phyloP scores from a whole-genome alignment of 2,329 filamentous ascomycete genomes.

The Volutella citrinella region DNA sequence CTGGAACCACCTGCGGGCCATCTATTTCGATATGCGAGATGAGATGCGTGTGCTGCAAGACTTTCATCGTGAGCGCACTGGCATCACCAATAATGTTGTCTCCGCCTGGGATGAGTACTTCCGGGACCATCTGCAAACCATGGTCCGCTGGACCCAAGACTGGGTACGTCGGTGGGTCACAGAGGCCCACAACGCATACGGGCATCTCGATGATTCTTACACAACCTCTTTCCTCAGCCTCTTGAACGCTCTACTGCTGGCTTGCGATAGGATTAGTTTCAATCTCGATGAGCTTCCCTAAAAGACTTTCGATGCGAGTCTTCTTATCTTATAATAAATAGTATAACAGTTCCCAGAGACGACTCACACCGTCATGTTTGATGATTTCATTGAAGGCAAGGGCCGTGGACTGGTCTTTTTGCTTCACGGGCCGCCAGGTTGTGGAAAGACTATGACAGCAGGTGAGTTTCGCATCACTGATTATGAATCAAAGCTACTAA shows the following conservation, averaged over 20 bases:
- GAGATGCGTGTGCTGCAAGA: conserved; percentile 6
- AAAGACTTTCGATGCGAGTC: too few relatives aligned
- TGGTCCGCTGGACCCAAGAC: conserved; percentile 2
- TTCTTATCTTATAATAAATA: too few relatives aligned
- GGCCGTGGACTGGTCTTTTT: conserved; percentile 2
- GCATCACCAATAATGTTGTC: conserved; percentile 4
- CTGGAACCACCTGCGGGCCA: conserved; percentile 5
- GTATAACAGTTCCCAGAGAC: too few relatives aligned
- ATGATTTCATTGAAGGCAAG: conserved; percentile 1
- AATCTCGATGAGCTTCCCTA: too few relatives aligned
- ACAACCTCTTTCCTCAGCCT: too few relatives aligned
- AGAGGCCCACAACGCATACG: conserved; percentile 22
- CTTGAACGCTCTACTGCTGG: too few relatives aligned
- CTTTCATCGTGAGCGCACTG: conserved; percentile 3
- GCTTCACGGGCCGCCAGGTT: conserved; percentile 1
- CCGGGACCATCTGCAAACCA: conserved; percentile 6
- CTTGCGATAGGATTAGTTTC: too few relatives aligned
- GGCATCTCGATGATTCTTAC: conserved; percentile 34
- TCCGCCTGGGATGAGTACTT: conserved; percentile 10
- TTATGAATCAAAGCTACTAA: background rate
- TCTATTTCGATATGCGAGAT: conserved; percentile 8
- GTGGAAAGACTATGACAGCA: conserved; percentile 4
- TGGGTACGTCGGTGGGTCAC: conserved; percentile 7
- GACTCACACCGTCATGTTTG: too few relatives aligned
- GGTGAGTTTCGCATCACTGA: background rate